Evolutionary conservation across 2,329 filamentous ascomycete species (phyloP), one percentile per base, ranked within the genome.

Genomic region (Trichoderma harzianum): DNA sequence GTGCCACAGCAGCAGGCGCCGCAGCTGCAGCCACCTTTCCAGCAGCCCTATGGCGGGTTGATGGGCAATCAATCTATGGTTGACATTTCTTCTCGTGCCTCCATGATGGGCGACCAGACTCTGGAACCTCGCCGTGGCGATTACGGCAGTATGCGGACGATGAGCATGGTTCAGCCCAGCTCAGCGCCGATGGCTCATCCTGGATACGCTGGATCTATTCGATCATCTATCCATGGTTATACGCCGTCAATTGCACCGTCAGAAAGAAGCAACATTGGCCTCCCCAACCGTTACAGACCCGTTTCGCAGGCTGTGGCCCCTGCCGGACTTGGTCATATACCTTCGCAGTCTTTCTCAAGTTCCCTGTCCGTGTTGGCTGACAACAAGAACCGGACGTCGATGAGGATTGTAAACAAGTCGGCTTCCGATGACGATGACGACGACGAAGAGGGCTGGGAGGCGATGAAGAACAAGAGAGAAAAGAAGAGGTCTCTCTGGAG

Each of bases 201-300:
- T 34, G 78, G 77, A 16, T 80, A 80, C 60, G 79, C 78, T 10
- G 74, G 77, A 18, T 77, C 80, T 34, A 70, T 81, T 58, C 75
- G 76, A 69, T 67, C 74, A 66, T 21, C 78, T 77, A 47, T 73
- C 72, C 81, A 88, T 84, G 90, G 89, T 10, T 98, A 98, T 81
- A 88, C 94, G 1, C 90, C 94, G 1, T 98, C 95, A 1, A 97
- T 99, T 75, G 95, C 96, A 3, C 96, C 96, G 1, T 97, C 94
- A 6, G 96, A 98, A 83, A 92, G 96, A 73, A 98, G 95, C 85
- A 98, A 97, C 80, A 85, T 98, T 73, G 96, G 96, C 18, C 87
- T 97, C 67, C 94, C 96, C 10, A 91, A 93, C 36, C 90, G 96
- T 58, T 99, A 99, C 82, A 89, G 96, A 60, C 94, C 96, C 1